phyloP scores from a whole-genome alignment of 352 stramenopile species.

The Heterotrichella gracilis region DNA sequence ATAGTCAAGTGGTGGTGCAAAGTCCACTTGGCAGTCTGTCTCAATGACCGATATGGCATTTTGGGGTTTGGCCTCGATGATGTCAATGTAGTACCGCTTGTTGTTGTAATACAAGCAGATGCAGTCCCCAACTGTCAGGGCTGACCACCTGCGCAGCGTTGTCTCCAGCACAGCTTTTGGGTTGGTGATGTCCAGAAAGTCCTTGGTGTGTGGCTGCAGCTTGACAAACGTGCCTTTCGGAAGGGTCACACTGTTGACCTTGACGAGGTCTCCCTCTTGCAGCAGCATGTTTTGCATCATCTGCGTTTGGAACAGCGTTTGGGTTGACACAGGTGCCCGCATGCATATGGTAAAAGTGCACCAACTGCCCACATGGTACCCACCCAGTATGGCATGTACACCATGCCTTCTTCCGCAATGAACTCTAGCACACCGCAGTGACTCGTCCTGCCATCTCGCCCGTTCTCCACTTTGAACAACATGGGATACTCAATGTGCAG shows the following conservation, averaged over 20 bases:
- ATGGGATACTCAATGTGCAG: conserved; percentile 95
- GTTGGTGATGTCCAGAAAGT: conserved; percentile 95
- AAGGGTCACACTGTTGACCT: conserved; percentile 66
- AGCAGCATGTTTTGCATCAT: conserved; percentile 97
- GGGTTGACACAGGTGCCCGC: too few relatives aligned
- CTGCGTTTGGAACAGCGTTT: too few relatives aligned
- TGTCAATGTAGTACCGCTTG: conserved; percentile 84
- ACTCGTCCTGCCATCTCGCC: conserved; percentile 43
- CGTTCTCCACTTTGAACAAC: conserved; percentile 74
- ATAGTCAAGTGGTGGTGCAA: conserved; percentile 52
- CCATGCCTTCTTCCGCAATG: conserved; percentile 73
- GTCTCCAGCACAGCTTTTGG: conserved; percentile 67
- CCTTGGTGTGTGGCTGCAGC: conserved; percentile 75
- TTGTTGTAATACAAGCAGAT: conserved; percentile 95
- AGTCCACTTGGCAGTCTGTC: conserved; percentile 95
- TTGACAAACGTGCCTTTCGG: conserved; percentile 90
- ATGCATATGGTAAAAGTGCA: too few relatives aligned
- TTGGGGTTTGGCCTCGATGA: conserved; percentile 70
- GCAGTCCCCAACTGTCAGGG: conserved; percentile 80
- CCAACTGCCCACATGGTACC: too few relatives aligned
- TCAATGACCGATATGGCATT: conserved; percentile 86
- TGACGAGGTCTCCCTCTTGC: conserved; percentile 47
- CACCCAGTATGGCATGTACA: conserved; percentile 98
- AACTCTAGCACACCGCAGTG: conserved; percentile 95
- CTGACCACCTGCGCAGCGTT: conserved; percentile 50